Conservation (phyloP, 768 basidiomycete species). For the Serendipita sp. region DNA sequence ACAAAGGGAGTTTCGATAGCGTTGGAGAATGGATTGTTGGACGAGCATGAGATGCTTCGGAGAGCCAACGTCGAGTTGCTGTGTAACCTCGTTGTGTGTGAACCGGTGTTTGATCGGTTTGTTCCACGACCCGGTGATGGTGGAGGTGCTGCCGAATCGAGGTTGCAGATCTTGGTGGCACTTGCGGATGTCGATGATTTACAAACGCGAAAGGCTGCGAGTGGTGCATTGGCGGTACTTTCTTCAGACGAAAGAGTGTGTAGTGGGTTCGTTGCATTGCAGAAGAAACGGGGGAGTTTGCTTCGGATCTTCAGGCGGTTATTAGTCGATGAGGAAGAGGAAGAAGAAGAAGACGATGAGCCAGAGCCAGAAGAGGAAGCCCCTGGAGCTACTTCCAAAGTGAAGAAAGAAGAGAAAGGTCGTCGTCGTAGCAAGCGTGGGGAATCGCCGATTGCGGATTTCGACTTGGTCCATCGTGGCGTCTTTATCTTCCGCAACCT, state of each 20-base stretch:
- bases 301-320: constrained; percentile 36
- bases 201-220: constrained; percentile 74
- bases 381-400: not conserved
- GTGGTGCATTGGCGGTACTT: constrained; percentile 75
- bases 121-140: constrained; percentile 21
- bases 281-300: constrained; percentile 46
- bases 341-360: constrained; percentile 24
- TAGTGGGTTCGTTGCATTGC: constrained; percentile 41
- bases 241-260: constrained; percentile 49
- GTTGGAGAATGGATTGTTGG: constrained; percentile 58
- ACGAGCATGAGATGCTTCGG: constrained; percentile 67
- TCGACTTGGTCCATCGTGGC: constrained; percentile 62
- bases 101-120: constrained; percentile 60
- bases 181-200: constrained; percentile 76
- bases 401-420: not conserved
- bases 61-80: constrained; percentile 81
- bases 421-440: constrained; percentile 14
- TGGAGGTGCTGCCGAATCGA: constrained; percentile 31
- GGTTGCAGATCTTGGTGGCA: constrained; percentile 68
- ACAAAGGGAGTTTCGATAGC: constrained; percentile 23
- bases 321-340: constrained; percentile 15
- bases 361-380: constrained; percentile 26
- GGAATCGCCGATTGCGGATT: constrained; percentile 17
- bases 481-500: constrained; percentile 61
- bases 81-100: constrained; percentile 76